These are phyloP conservation scores for Sporopachydermia cereana DNA, from an alignment of 1,139 yeast genomes.

Conservation along the genomic window DNA sequence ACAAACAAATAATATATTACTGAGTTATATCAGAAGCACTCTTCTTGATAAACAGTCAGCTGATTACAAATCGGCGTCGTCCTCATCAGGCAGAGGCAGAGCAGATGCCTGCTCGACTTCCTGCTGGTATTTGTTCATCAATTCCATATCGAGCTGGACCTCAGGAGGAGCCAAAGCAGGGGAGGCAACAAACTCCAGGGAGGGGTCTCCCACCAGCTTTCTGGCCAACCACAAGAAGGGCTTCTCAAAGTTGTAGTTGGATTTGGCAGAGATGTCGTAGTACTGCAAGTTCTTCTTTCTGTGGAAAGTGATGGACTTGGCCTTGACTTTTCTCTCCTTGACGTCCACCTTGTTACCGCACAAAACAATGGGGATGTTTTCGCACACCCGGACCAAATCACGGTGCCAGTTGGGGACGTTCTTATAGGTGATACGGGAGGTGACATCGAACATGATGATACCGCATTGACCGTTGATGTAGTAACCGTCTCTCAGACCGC, in stretches of 20 bases:
- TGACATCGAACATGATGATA: slow-evolving; percentile 99
- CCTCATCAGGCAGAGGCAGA: slow-evolving; percentile 99
- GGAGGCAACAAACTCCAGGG: slow-evolving; percentile 95
- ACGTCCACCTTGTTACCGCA: slow-evolving; percentile 99
- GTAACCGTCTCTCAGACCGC: slow-evolving; percentile 99
- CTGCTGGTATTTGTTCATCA: slow-evolving; percentile 97
- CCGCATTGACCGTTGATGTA: slow-evolving; percentile 99
- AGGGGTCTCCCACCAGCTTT: slow-evolving; percentile 97
- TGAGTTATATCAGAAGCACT: too few relatives aligned
- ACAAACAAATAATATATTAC: too few relatives aligned
- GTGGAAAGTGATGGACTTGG: slow-evolving; percentile 99
- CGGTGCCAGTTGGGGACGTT: slow-evolving; percentile 99
- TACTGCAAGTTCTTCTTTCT: slow-evolving; percentile 99
- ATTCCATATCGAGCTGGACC: slow-evolving; percentile 90
- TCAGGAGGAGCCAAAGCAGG: slow-evolving; percentile 99
- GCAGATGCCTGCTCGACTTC: slow-evolving; percentile 99
- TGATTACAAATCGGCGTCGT: slow-evolving; percentile 89
- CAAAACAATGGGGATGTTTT: slow-evolving; percentile 96
- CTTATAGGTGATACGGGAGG: slow-evolving; percentile 98
- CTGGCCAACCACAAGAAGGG: slow-evolving; percentile 99
- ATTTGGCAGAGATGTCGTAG: slow-evolving; percentile 98
- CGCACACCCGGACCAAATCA: slow-evolving; percentile 98
- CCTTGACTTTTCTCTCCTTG: slow-evolving; percentile 99
- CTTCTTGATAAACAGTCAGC: slow-evolving; percentile 7
- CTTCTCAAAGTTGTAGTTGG: slow-evolving; percentile 98